Evolutionary conservation across 257 asterid genomes (phyloP).

Genomic region (Capsicum chinense): DNA sequence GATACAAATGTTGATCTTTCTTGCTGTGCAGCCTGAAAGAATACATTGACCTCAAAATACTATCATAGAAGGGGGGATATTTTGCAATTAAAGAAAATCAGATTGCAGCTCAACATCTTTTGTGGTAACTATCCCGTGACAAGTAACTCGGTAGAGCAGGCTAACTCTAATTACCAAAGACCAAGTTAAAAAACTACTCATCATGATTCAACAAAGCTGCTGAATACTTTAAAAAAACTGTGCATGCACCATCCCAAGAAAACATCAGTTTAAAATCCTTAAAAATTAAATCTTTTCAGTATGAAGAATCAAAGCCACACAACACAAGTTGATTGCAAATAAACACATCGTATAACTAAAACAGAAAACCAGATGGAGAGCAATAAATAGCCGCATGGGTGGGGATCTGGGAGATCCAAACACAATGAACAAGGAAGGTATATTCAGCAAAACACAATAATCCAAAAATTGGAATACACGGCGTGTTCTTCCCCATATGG

Average conservation of each 20-base stretch:
- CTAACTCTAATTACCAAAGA: neutral
- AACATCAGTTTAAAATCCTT: neutral
- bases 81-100: neutral
- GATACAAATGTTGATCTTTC: constrained; percentile 80
- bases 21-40: constrained; percentile 90
- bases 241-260: neutral
- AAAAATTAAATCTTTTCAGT: neutral
- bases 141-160: constrained; percentile 17
- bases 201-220: constrained; percentile 14
- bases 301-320: constrained; percentile 16
- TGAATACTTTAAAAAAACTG: neutral
- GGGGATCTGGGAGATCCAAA: constrained; percentile 10
- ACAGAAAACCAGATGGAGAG: neutral
- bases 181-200: neutral
- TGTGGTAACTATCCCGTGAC: neutral
- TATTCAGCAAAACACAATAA: constrained; percentile 18
- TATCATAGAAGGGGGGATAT: neutral
- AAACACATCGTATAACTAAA: neutral
- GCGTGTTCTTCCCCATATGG: constrained; percentile 10
- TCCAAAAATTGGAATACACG: neutral
- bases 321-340: neutral
- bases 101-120: constrained; percentile 8
- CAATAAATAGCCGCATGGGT: neutral
- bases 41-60: constrained; percentile 40
- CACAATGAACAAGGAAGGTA: constrained; percentile 18